A percentile compares a stretch with the other conserved stretches of the same genome.
phyloP scores from a whole-genome alignment of 495 filamentous ascomycete genomes.

The Aspergillus saccharolyticus region DNA sequence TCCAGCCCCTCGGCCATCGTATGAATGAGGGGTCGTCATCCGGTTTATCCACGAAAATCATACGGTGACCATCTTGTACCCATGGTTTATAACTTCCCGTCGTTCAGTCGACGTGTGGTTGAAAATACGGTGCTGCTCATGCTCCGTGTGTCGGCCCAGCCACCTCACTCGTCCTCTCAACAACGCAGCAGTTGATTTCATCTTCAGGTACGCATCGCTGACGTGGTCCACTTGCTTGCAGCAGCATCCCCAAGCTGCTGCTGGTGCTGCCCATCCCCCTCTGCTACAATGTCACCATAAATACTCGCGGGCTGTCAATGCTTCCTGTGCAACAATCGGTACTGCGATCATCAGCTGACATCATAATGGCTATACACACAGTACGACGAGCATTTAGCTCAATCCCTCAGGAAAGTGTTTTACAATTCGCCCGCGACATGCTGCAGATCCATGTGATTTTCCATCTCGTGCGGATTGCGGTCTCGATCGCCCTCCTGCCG shows the following conservation, averaged over 20 bases:
- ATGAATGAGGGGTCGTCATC: background rate
- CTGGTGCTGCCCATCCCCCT: background rate
- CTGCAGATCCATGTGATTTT: constrained; percentile 17
- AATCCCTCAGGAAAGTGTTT: constrained; percentile 2
- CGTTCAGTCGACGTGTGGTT: background rate
- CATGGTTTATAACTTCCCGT: background rate
- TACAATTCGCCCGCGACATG: constrained; percentile 5
- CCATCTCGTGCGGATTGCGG: constrained; percentile 28
- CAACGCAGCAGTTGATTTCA: background rate
- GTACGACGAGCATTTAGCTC: constrained; percentile 13
- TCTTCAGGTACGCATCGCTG: constrained; percentile 1
- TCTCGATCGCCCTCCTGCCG: constrained; percentile 48
- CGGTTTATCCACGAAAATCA: background rate
- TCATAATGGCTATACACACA: constrained; percentile 14
- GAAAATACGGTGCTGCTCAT: background rate
- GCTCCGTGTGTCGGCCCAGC: constrained; percentile 6
- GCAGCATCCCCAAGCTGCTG: constrained; percentile 9
- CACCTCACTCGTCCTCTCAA: background rate
- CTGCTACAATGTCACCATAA: constrained; percentile 4
- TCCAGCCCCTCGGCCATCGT: background rate
- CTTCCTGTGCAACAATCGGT: background rate
- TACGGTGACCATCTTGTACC: background rate
- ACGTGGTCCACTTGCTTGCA: constrained; percentile 15
- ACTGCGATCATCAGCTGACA: background rate
- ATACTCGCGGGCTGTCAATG: background rate